Conservation (phyloP, 2,329 filamentous ascomycete species). For the Pyricularia pennisetigena region DNA sequence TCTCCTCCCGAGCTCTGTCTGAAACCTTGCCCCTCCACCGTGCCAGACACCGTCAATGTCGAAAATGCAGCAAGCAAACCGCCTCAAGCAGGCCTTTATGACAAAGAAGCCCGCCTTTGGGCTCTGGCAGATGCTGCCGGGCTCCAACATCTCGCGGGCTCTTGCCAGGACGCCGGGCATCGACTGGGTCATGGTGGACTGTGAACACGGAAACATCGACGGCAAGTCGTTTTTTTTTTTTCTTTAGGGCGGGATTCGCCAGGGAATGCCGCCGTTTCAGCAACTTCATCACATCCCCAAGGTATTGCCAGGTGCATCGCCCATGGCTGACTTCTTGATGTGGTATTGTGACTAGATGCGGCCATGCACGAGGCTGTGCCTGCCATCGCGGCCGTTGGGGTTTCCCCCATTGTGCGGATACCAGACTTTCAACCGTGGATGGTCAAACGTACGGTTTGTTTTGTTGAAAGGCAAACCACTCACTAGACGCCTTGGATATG, state of each 20-base stretch:
- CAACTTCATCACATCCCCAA: no score
- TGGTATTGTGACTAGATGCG: conserved; percentile 26
- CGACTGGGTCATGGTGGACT: conserved; percentile 57
- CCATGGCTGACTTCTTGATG: not conserved
- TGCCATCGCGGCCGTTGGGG: conserved; percentile 43
- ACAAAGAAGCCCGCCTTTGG: conserved; percentile 40
- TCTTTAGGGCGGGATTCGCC: no score
- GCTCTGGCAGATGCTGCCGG: conserved; percentile 55
- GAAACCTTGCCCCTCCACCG: not conserved
- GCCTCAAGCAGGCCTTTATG: conserved; percentile 36
- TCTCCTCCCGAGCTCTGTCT: not conserved
- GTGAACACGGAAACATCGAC: conserved; percentile 47
- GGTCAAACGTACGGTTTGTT: conserved; percentile 37
- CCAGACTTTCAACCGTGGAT: conserved; percentile 47
- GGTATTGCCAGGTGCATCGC: not conserved
- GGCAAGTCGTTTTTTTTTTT: conserved; percentile 19
- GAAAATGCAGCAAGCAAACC: conserved; percentile 34
- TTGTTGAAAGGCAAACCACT: no score
- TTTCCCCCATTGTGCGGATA: conserved; percentile 46
- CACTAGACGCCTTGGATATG: no score
- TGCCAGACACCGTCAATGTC: not conserved
- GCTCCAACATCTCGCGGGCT: conserved; percentile 46
- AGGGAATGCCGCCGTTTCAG: no score
- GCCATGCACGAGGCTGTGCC: conserved; percentile 49
- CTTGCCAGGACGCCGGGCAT: conserved; percentile 51